Base-by-base conservation (phyloP, 2,329 filamentous ascomycete species). In the Colletotrichum gloeosporioides region DNA sequence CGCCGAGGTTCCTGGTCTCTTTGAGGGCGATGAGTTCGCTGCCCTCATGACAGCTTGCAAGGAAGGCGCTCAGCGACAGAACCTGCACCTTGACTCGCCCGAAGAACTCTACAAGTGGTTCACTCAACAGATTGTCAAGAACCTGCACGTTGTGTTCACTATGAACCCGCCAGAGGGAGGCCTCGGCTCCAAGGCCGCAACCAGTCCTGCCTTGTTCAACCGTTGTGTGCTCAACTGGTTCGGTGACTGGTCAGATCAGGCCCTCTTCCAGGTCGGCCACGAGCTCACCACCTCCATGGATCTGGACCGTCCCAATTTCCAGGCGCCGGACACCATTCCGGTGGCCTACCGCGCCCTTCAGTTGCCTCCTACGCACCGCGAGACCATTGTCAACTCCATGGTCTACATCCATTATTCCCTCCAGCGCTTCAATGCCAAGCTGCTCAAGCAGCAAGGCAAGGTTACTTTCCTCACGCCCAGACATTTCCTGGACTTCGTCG, bases 91-190 rank as follows among this genome's bases (percentile, higher is more conserved):
- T 2, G 97, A 99, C 86, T 99, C 97, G 2, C 96, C 98, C 80
- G 98, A 99, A 87, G 97, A 99, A 85, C 89, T 99, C n/a, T 99
- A 99, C 90, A 99, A 99, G 87, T 99, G 97, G 97, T 99, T 99
- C 87, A 99, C 98, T 0, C 95, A 98, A 81, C 97, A 99, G 85
- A 99, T 99, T 81, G 95, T 99, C 84, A 98, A 98, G 89, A 99
- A 99, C 82, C 88, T 99, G 55, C 97, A 99, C 82, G 97, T 99
- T 64, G 97, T 99, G 27, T 99, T 99, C 85, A 99, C 97, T 4
- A 99, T 99, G 97, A 99, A 99, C 85, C 97, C 97, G 16, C 98
- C 97, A 0, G 95, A 98, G 82, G 97, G 97, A 80, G 96, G 97
- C 1, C 88, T 99, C 10, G 97, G 95, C 3, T 98, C 96, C 36